Percentiles rank a stretch among this genome's conserved stretches.
These are phyloP conservation scores for Ajuga chamaepitys DNA, from an alignment of 257 asterid genomes.

Conservation along the genomic window DNA sequence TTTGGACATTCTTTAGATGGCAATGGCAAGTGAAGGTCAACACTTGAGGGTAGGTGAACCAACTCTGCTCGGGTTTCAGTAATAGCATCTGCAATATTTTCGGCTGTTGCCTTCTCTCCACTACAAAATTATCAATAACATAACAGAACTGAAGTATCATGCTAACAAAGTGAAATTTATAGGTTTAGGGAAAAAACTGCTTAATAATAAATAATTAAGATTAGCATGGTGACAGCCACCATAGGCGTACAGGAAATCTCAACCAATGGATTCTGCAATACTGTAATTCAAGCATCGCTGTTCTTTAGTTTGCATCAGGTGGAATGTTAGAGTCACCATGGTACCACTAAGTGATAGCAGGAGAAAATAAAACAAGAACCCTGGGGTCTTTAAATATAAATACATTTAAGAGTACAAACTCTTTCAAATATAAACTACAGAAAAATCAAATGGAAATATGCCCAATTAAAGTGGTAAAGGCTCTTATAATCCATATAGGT, in stretches of 20 bases:
- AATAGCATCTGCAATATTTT: conserved; percentile 79
- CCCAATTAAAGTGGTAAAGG: not conserved
- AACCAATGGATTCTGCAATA: not conserved
- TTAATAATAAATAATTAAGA: not conserved
- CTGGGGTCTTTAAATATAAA: not conserved
- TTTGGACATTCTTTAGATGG: conserved; percentile 87
- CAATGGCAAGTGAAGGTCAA: conserved; percentile 64
- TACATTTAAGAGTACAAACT: not conserved
- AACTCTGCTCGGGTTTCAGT: conserved; percentile 89
- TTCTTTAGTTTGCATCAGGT: not conserved
- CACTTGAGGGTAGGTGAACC: conserved; percentile 81
- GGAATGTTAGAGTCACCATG: not conserved
- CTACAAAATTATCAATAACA: conserved; percentile 29
- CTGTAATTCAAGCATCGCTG: not conserved
- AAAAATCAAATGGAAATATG: not conserved
- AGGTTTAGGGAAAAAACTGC: not conserved
- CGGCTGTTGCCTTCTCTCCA: conserved; percentile 96
- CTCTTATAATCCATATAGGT: not conserved
- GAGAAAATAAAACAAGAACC: conserved; percentile 4
- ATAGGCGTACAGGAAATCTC: not conserved
- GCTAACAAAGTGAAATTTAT: not conserved
- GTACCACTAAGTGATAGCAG: conserved; percentile 2
- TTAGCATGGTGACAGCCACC: not conserved
- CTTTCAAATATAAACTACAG: not conserved
- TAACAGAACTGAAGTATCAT: conserved; percentile 10